phyloP scores from a whole-genome alignment of 2,329 filamentous ascomycete genomes.

The Hypoxylon rubiginosum region DNA sequence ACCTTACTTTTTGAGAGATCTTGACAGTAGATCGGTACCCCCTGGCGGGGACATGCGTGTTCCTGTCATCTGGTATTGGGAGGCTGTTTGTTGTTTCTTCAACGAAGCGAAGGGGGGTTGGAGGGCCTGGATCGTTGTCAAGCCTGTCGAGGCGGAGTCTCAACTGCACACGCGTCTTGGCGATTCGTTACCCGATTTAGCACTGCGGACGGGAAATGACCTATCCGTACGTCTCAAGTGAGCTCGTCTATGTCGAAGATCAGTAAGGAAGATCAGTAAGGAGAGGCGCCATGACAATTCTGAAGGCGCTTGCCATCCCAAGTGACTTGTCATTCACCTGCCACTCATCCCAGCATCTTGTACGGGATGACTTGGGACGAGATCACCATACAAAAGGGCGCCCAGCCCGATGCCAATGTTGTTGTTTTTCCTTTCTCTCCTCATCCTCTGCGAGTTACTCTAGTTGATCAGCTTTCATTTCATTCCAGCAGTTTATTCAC shows the following conservation, averaged over 20 bases:
- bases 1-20: conserved; percentile 44
- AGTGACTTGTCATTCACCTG: conserved; percentile 19
- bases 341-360: conserved; percentile 10
- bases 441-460: conserved; percentile 48
- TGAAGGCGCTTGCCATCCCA: conserved; percentile 28
- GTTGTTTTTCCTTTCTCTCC: conserved; percentile 33
- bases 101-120: neutral
- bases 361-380: conserved; percentile 14
- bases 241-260: conserved; percentile 45
- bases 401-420: conserved; percentile 27
- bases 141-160: conserved; percentile 35
- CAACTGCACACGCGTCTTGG: conserved; percentile 11
- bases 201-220: conserved; percentile 28
- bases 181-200: conserved; percentile 38
- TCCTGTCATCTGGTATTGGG: conserved; percentile 36
- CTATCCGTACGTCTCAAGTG: conserved; percentile 46
- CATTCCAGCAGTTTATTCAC: conserved; percentile 49
- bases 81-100: conserved; percentile 34
- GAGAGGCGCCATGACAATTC: conserved; percentile 19
- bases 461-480: conserved; percentile 46
- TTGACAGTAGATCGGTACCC: conserved; percentile 22
- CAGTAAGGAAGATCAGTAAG: no score
- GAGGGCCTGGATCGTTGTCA: conserved; percentile 22
- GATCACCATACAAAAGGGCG: conserved; percentile 46
- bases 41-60: conserved; percentile 15